These are phyloP conservation scores for Sporothrix protearum DNA, from an alignment of 2,329 filamentous ascomycete genomes.

Conservation along the genomic window DNA sequence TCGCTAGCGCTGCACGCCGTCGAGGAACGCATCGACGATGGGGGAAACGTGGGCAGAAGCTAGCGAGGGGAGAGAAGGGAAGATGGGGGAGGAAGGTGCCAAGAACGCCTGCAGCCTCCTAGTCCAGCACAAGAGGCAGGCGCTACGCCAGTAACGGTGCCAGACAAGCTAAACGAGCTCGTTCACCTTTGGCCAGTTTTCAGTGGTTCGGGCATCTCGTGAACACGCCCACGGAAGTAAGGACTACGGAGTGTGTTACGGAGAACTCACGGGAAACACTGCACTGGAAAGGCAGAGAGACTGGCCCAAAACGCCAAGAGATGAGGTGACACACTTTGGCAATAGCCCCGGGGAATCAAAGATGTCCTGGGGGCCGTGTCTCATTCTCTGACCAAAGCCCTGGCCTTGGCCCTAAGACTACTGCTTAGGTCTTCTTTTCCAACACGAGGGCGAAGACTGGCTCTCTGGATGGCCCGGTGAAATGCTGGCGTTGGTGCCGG, in stretches of 20 bases:
- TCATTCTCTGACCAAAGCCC: neutral
- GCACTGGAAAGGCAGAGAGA: neutral
- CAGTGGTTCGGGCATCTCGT: neutral
- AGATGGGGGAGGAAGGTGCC: neutral
- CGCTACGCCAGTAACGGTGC: conserved; percentile 6
- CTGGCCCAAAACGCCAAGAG: neutral
- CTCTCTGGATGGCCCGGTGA: neutral
- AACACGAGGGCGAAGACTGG: neutral
- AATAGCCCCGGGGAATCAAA: neutral
- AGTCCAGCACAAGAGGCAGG: neutral
- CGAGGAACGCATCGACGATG: conserved; percentile 23
- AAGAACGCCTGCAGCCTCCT: neutral
- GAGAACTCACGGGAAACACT: conserved; percentile 3
- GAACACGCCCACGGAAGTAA: neutral
- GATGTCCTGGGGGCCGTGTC: neutral
- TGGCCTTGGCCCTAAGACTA: neutral
- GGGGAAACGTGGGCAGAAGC: conserved; percentile 17
- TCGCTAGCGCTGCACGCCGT: conserved; percentile 23
- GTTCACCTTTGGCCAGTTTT: neutral
- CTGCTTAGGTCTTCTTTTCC: neutral
- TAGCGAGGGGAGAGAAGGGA: neutral
- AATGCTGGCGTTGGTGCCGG: neutral
- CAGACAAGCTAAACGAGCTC: neutral
- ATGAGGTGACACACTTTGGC: neutral
- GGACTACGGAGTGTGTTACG: neutral